Evolutionary conservation across 805 yeast genomes (phyloP), one percentile per base, ranked within the genome.

Genomic region (Wickerhamomyces bovis): DNA sequence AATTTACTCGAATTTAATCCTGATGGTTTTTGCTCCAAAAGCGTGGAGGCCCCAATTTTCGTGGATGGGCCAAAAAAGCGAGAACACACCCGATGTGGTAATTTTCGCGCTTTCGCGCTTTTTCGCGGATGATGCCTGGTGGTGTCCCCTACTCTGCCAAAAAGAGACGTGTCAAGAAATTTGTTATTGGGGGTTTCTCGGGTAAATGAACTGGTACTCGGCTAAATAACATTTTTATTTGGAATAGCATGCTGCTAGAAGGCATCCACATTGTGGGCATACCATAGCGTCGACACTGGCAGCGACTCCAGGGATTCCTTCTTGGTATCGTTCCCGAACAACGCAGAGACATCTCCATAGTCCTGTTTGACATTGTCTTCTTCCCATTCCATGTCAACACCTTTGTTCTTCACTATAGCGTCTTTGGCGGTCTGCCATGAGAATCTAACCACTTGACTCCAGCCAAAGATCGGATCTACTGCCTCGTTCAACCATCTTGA

Each of bases 351-450:
- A 45, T 57, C 55, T 1, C 56, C 59, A 45, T 52, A 60, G n/a
- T 54, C 63, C 8, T 51, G 49, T 31, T 58, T 60, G 18, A 65
- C 53, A 42, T 62, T 64, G 22, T 72, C 73, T 41, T 73, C 77
- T 49, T 71, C 76, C 81, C 92, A 89, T 18, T 76, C 73, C 45
- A 89, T 78, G 1, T 70, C 69, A 0, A 74, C 67, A 4, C 78
- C 80, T 0, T 74, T 75, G 39, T 73, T 69, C 38, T 72, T 76
- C 12, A 71, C 72, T 36, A 92, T 64, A 33, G 86, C 71, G 51
- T 88, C 95, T 53, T 78, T 80, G 1, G 96, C 80, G 0, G 99
- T 94, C 56, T 88, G 94, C 99, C 99, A 94, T 35, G 95, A 88
- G 58, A 83, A 94, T 43, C 99, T 68, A 9, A 85, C 73, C 41